phyloP scores from a whole-genome alignment of 202 grass and related monocot species.

The Panicum virgatum region DNA sequence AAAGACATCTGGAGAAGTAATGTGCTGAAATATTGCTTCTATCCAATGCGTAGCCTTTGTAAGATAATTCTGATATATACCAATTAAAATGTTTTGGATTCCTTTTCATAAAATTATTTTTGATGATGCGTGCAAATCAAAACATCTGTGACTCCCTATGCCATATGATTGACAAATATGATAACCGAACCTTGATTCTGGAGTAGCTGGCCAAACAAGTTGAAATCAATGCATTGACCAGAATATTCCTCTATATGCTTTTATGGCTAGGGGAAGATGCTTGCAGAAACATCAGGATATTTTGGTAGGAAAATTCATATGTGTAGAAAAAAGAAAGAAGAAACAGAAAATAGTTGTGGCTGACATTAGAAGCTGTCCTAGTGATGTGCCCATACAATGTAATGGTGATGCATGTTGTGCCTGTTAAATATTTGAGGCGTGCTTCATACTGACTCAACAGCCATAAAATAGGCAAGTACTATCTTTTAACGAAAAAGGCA shows the following conservation, averaged over 20 bases:
- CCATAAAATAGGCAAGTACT: background rate
- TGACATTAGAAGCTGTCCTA: too few relatives aligned
- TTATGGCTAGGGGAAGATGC: conserved; percentile 2
- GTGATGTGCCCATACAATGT: too few relatives aligned
- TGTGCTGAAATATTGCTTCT: background rate
- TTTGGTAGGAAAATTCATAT: background rate
- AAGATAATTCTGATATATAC: background rate
- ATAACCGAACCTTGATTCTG: background rate
- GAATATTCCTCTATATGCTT: conserved; percentile 20
- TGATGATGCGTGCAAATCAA: conserved; percentile 1
- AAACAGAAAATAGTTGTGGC: background rate
- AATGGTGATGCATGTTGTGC: background rate
- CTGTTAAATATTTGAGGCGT: background rate
- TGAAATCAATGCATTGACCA: background rate
- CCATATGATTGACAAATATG: conserved; percentile 29
- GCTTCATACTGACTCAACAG: conserved; percentile 13
- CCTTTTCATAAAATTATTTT: background rate
- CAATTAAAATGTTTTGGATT: background rate
- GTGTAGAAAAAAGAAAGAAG: conserved; percentile 9
- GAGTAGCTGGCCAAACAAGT: conserved; percentile 20
- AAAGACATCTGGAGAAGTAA: conserved; percentile 5
- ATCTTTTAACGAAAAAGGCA: background rate
- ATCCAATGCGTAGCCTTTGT: background rate
- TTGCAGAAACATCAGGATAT: conserved; percentile 6
- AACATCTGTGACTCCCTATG: background rate